phyloP scores from a whole-genome alignment of 805 yeast species.

The Sungouiella blattae region DNA sequence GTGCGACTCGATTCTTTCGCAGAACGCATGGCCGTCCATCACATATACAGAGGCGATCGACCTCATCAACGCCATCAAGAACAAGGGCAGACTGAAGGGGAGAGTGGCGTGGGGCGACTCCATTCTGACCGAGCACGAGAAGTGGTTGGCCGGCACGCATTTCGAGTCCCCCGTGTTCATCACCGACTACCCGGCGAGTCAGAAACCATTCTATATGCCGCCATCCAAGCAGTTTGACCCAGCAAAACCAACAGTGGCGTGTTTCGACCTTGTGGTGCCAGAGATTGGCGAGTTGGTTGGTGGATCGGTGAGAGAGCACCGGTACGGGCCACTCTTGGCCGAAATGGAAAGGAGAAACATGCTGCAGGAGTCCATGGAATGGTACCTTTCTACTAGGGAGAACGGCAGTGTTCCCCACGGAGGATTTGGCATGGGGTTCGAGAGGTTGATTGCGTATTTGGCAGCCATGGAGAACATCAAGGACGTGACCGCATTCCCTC shows the following conservation, averaged over 20 bases:
- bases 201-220: constrained; percentile 94
- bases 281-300: constrained; percentile 93
- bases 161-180: constrained; percentile 79
- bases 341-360: constrained; percentile 56
- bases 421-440: constrained; percentile 95
- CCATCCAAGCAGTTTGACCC: constrained; percentile 32
- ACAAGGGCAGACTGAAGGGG: constrained; percentile 35
- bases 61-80: constrained; percentile 38
- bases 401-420: constrained; percentile 92
- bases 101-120: constrained; percentile 63
- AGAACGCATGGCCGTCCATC: constrained; percentile 59
- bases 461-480: constrained; percentile 74
- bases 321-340: constrained; percentile 39
- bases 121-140: constrained; percentile 83
- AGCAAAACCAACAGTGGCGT: constrained; percentile 63
- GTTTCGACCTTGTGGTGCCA: constrained; percentile 87
- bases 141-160: constrained; percentile 73
- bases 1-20: constrained; percentile 54
- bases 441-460: constrained; percentile 72
- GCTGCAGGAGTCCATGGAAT: constrained; percentile 58
- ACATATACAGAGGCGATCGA: constrained; percentile 76
- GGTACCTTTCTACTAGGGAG: constrained; percentile 75
- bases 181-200: constrained; percentile 74
- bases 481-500: constrained; percentile 84
- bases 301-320: constrained; percentile 87